A percentile compares a stretch with the other conserved stretches of the same genome.
Conservation (phyloP, 768 basidiomycete genomes). For the Tylopilus felleus region DNA sequence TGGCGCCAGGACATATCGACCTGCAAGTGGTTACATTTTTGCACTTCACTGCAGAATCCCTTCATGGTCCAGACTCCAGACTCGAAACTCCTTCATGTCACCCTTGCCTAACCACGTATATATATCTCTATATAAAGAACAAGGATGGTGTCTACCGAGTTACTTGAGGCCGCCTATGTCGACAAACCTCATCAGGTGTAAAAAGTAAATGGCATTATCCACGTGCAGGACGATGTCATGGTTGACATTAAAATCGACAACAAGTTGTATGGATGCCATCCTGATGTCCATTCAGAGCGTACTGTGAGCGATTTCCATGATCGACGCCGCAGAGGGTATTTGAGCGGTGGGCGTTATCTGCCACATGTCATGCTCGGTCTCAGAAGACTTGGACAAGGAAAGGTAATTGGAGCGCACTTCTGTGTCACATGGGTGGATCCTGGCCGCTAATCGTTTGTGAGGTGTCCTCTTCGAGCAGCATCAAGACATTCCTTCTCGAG, state of each 20-base stretch:
- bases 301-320: neutral
- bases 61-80: too few species aligned
- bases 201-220: neutral
- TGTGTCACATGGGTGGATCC: neutral
- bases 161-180: neutral
- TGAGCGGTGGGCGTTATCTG: neutral
- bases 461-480: constrained; percentile 66
- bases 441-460: neutral
- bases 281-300: neutral
- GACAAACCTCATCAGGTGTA: neutral
- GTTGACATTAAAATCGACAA: neutral
- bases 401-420: constrained; percentile 5
- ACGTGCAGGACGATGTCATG: neutral
- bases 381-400: neutral
- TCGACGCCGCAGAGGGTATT: neutral
- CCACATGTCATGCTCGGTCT: constrained; percentile 6
- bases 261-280: neutral
- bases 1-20: too few species aligned
- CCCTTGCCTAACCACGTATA: too few species aligned
- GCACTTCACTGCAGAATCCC: too few species aligned
- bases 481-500: constrained; percentile 78
- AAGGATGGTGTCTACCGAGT: too few species aligned
- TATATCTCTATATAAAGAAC: too few species aligned
- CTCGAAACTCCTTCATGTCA: too few species aligned
- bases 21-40: too few species aligned